Percentiles rank a stretch among this genome's conserved stretches.
phyloP scores from a whole-genome alignment of 345 rosid genomes.

The Citrus sp. region DNA sequence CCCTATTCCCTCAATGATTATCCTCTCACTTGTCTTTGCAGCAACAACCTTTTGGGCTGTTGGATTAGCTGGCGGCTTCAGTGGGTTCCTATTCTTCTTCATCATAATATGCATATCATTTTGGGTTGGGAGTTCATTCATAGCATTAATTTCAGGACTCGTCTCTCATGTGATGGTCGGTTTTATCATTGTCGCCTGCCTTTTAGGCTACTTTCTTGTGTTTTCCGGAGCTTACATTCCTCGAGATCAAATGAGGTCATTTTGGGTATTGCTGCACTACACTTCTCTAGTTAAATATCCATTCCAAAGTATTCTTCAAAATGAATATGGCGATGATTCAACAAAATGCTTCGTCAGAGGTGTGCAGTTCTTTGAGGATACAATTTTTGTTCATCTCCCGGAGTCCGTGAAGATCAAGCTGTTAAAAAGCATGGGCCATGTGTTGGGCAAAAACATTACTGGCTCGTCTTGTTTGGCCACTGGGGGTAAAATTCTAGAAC shows the following conservation, averaged over 20 bases:
- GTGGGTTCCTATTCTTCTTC: conserved; percentile 75
- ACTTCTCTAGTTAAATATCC: conserved; percentile 83
- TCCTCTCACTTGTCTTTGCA: conserved; percentile 64
- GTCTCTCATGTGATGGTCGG: conserved; percentile 83
- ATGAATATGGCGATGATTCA: conserved; percentile 50
- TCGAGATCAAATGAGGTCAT: conserved; percentile 55
- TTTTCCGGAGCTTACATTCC: conserved; percentile 90
- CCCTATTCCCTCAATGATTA: conserved; percentile 59
- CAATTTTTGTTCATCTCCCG: conserved; percentile 44
- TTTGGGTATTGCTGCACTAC: conserved; percentile 94
- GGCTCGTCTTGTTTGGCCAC: conserved; percentile 71
- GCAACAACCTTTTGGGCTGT: conserved; percentile 73
- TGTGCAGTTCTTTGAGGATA: conserved; percentile 72
- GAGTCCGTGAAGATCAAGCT: conserved; percentile 40
- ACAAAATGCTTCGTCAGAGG: conserved; percentile 67
- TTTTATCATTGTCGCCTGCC: conserved; percentile 70
- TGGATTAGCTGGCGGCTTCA: conserved; percentile 63
- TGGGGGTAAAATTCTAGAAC: conserved; percentile 51
- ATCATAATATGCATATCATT: conserved; percentile 59
- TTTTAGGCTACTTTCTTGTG: conserved; percentile 75
- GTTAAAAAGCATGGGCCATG: conserved; percentile 51
- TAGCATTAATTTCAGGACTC: conserved; percentile 77
- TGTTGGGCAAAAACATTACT: conserved; percentile 57
- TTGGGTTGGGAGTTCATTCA: conserved; percentile 93
- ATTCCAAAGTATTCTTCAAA: conserved; percentile 57